A percentile compares a stretch with the other conserved stretches of the same genome.
These are phyloP conservation scores for Coelastrella sp. DNA, from an alignment of 139 green algal species.

Conservation along the genomic window DNA sequence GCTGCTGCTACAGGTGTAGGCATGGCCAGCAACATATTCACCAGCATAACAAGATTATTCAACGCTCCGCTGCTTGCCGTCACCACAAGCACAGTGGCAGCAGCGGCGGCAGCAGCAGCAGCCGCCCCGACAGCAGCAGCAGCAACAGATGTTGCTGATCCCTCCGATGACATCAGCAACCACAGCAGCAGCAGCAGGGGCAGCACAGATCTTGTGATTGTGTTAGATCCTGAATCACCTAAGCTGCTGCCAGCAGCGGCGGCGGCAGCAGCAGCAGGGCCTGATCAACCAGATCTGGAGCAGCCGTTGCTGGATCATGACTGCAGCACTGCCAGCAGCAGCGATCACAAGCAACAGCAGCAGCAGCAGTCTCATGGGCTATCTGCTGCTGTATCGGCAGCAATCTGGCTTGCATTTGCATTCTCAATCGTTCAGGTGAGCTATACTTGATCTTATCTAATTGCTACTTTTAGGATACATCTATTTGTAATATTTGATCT, in stretches of 20 bases:
- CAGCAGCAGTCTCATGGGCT: background rate
- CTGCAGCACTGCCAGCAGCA: background rate
- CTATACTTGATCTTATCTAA: background rate
- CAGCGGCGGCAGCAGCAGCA: constrained; percentile 18
- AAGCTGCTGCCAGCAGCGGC: background rate
- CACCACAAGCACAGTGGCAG: constrained; percentile 77
- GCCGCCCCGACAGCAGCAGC: constrained; percentile 18
- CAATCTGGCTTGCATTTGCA: constrained; percentile 1
- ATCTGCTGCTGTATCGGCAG: constrained; percentile 27
- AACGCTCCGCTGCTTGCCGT: constrained; percentile 82
- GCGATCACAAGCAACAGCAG: background rate
- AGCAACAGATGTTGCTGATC: background rate
- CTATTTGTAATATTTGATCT: too few relatives aligned
- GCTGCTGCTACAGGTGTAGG: constrained; percentile 55
- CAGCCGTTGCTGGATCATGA: constrained; percentile 1
- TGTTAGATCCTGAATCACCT: background rate
- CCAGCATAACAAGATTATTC: constrained; percentile 78
- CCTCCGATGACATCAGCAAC: constrained; percentile 27
- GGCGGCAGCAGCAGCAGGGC: constrained; percentile 2
- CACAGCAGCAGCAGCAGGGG: constrained; percentile 7
- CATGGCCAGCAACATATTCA: constrained; percentile 79
- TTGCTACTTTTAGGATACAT: too few relatives aligned
- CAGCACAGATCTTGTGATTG: background rate
- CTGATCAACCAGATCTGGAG: background rate
- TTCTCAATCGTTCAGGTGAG: constrained; percentile 17